Percentiles rank a stretch among this genome's conserved stretches.
Evolutionary conservation across 2,329 filamentous ascomycete species (phyloP).

Genomic region (Thielaviopsis euricoi): DNA sequence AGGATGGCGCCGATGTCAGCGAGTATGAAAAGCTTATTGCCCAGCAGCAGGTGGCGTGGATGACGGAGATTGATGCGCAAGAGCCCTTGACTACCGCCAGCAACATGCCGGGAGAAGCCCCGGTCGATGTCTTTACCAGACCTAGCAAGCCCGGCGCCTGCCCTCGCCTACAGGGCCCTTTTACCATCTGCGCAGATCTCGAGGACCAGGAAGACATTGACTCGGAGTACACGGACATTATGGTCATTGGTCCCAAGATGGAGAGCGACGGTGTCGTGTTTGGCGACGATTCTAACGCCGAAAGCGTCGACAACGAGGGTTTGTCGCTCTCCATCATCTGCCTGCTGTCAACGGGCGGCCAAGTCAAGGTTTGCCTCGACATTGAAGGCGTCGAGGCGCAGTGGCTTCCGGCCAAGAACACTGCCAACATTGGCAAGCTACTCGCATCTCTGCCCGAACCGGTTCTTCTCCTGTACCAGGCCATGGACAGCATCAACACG

Average conservation of each 20-base stretch:
- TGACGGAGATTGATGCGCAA: constrained; percentile 47
- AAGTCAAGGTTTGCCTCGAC: constrained; percentile 44
- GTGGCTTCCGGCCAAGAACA: constrained; percentile 44
- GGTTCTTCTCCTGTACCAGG: constrained; percentile 43
- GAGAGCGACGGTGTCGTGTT: constrained; percentile 43
- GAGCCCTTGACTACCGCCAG: constrained; percentile 42
- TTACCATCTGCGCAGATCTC: constrained; percentile 38
- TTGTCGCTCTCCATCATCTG: constrained; percentile 44
- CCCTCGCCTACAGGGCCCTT: constrained; percentile 46
- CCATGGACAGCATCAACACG: constrained; percentile 40
- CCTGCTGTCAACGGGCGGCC: constrained; percentile 42
- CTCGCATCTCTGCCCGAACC: constrained; percentile 25
- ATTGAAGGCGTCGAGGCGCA: constrained; percentile 47
- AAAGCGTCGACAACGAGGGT: constrained; percentile 40
- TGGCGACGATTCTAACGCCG: constrained; percentile 45
- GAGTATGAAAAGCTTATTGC: constrained; percentile 37
- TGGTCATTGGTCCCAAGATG: constrained; percentile 45
- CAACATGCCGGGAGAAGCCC: constrained; percentile 29
- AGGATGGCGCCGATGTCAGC: constrained; percentile 40
- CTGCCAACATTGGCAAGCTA: constrained; percentile 27
- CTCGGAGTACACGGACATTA: constrained; percentile 41
- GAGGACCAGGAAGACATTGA: constrained; percentile 41
- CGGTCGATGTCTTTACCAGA: constrained; percentile 38
- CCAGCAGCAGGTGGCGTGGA: constrained; percentile 51
- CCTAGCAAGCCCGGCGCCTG: constrained; percentile 40